Evolutionary conservation across 2,329 filamentous ascomycete genomes (phyloP), one percentile per base, ranked within the genome.

Genomic region (Cytospora leucostoma): DNA sequence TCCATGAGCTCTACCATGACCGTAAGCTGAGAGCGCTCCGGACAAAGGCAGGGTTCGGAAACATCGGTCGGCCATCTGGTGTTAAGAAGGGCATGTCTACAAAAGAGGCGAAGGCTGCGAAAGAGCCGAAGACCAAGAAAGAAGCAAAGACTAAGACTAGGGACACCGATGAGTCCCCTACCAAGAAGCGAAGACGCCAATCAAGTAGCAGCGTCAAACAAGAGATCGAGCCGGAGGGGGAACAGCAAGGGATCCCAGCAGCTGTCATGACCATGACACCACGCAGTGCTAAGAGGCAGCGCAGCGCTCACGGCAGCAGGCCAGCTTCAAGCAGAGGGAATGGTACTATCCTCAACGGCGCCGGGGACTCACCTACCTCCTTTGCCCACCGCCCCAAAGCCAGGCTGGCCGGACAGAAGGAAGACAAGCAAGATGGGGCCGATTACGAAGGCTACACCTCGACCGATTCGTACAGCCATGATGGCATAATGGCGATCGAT

Each of bases 1-100:
- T 83, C 1, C 79, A 83, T 58, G 78, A 83, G 67, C 78, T 86
- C 21, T 87, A 86, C 66, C 82, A 84, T 67, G 84, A 87, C 67
- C 72, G 74, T 0, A 85, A 85, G 69, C 72, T 86, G 1, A 75
- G 78, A 15, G 71, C 74, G 1, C 72, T 86, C 10, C 78, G 84
- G 8, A 72, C 75, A 32, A 82, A 83, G 72, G 80, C 82, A 63
- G 84, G 84, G 0, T 84, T 81, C 64, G 82, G 83, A 56, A 85
- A 82, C 66, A 85, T 86, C 7, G 84, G 84, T 8, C 76, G 84
- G 0, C 84, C 84, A 0, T 83, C 82, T 49, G 78, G 78, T 4
- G 77, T 79, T 66, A 81, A 77, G 65, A 66, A 66, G 55, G 64
- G 64, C 34, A 64, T 64, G 61, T 51, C 64, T 15, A 44, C 61